These are phyloP conservation scores for Tritrichomonas foetus DNA, from an alignment of 208 protist species.

Conservation along the genomic window DNA sequence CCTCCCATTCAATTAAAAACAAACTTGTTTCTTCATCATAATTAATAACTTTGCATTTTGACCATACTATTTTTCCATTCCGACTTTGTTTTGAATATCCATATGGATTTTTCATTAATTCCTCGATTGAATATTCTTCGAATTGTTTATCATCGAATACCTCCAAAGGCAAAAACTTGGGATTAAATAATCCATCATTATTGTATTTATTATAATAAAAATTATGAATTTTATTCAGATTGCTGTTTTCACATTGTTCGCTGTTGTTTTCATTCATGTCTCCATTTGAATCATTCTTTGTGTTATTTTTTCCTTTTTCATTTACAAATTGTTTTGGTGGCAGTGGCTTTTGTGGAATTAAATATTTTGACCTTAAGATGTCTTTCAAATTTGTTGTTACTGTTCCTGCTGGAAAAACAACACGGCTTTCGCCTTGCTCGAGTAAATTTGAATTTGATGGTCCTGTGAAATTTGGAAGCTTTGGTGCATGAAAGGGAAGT, in stretches of 20 bases:
- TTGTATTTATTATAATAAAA: conserved; percentile 84
- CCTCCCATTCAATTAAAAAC: conserved; percentile 13
- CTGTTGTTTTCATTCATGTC: too few species aligned
- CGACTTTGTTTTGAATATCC: background rate
- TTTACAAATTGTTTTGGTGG: background rate
- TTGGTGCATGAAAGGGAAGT: too few species aligned
- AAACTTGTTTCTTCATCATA: background rate
- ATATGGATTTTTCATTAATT: conserved; percentile 25
- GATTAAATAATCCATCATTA: conserved; percentile 66
- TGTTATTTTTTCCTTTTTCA: background rate
- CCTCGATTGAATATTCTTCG: background rate
- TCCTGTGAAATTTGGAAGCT: too few species aligned
- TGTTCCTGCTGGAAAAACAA: conserved; percentile 13
- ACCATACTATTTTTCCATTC: background rate
- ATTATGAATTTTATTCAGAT: too few species aligned
- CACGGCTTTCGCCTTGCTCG: background rate
- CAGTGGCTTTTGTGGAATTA: background rate
- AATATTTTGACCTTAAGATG: background rate
- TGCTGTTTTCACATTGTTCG: too few species aligned
- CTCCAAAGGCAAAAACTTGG: background rate
- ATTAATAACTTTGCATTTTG: conserved; percentile 29
- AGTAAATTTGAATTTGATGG: too few species aligned
- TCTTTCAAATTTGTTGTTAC: conserved; percentile 19
- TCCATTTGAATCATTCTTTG: too few species aligned
- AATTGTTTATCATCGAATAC: conserved; percentile 22